Evolutionary conservation across 371 early-diverging fungal species (phyloP), one percentile per base, ranked within the genome.

Genomic region (Blakeslea trispora): DNA sequence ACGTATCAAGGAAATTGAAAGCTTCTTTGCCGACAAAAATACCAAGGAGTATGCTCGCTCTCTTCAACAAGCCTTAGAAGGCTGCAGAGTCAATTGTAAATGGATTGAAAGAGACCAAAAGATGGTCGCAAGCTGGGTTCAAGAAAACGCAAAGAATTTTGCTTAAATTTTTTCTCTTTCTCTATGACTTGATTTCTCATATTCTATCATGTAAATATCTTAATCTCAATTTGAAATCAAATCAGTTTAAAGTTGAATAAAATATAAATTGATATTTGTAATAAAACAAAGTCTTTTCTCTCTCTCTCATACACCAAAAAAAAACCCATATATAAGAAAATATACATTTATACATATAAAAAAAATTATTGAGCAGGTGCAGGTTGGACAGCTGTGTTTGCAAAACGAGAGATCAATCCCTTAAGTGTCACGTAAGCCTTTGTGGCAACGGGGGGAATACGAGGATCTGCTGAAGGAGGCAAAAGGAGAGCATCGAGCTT

Each of bases 31-130:
- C 13, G 81, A 74, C 44, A 87, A 89, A 70, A 84, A 93, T 54
- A 87, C 87, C n/a, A 83, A 81, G 61, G 75, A 82, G 45, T 85
- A 89, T 67, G 84, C 75, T 34, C 77, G 94, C 34, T 79, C 86
- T 19, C 53, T 95, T 18, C 81, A 91, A 39, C 98, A 97, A 69
- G 84, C 89, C 31, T 63, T 96, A 17, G 98, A 98, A 75, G 82
- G 78, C n/a, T 83, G 94, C 53, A 74, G 85, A 10, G 77, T 85
- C 53, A 88, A 84, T 59, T 84, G 93, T 9, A 74, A 81, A 45
- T 96, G 96, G 93, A 69, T 94, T 44, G 67, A 81, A 49, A 79
- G 93, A 49, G 95, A 95, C 62, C 63, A 81, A 17, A 76, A 76
- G 15, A 77, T 77, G 35, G 91, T 98, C 13, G 75, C 80, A 17